phyloP scores from a whole-genome alignment of 192 early-diverging fungal genomes.

The Gigaspora rosea region DNA sequence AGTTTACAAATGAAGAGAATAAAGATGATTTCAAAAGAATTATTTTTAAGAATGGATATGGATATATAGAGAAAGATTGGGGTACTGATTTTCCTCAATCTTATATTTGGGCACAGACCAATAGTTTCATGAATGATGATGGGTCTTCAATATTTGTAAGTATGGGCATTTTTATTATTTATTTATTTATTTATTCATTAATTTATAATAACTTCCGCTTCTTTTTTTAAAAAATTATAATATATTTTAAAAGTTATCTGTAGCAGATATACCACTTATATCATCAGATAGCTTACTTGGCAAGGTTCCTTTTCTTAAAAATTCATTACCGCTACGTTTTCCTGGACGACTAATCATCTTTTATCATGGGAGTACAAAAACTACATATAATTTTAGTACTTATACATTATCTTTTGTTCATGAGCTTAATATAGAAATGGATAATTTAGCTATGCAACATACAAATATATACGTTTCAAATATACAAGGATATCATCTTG shows the following conservation, averaged over 20 bases:
- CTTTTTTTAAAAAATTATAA: too few relatives aligned
- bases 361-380: slow-evolving; percentile 43
- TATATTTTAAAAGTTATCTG: not conserved
- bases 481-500: slow-evolving; percentile 12
- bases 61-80: slow-evolving; percentile 57
- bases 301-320: not conserved
- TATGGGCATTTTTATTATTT: too few relatives aligned
- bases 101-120: slow-evolving; percentile 54
- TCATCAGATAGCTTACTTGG: not conserved
- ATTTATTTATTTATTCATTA: too few relatives aligned
- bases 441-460: slow-evolving; percentile 28
- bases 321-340: not conserved
- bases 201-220: too few relatives aligned
- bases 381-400: slow-evolving; percentile 42
- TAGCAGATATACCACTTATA: slow-evolving; percentile 7
- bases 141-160: slow-evolving; percentile 37
- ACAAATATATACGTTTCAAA: slow-evolving; percentile 29
- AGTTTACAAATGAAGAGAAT: slow-evolving; percentile 23
- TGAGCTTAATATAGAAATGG: slow-evolving; percentile 30
- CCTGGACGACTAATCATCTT: slow-evolving; percentile 40
- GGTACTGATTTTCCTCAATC: slow-evolving; percentile 54
- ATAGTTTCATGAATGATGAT: slow-evolving; percentile 37
- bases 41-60: slow-evolving; percentile 39
- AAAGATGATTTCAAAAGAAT: slow-evolving; percentile 19
- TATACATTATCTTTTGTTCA: slow-evolving; percentile 34